A percentile compares a stretch with the other conserved stretches of the same genome.
Evolutionary conservation across 805 yeast species (phyloP).

Genomic region (Lipomyces orientalis): DNA sequence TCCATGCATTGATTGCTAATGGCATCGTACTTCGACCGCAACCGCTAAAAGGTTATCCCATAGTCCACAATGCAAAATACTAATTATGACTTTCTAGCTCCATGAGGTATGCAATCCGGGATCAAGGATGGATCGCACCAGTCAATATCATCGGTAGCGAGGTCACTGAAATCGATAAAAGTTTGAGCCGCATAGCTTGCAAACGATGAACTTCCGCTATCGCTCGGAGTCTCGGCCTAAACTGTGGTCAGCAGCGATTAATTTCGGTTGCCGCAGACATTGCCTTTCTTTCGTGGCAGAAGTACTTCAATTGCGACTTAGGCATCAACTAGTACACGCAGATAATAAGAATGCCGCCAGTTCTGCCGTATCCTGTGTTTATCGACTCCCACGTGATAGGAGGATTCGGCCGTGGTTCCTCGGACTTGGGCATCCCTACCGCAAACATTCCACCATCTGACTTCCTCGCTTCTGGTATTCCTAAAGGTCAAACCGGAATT

Average conservation of each 20-base stretch:
- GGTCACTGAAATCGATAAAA: not conserved
- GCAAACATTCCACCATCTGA: slow-evolving; percentile 36
- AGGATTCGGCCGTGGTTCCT: slow-evolving; percentile 95
- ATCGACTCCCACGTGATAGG: slow-evolving; percentile 56
- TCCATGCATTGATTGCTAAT: too few species aligned
- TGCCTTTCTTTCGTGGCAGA: not conserved
- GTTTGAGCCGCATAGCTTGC: not conserved
- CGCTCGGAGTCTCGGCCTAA: not conserved
- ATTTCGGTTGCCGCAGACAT: not conserved
- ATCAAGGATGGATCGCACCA: not conserved
- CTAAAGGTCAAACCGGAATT: slow-evolving; percentile 70
- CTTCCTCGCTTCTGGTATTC: slow-evolving; percentile 59
- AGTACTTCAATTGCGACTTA: not conserved
- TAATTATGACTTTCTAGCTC: too few species aligned
- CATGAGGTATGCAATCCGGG: not conserved
- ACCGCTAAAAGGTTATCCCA: too few species aligned
- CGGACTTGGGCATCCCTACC: slow-evolving; percentile 94
- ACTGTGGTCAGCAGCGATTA: not conserved
- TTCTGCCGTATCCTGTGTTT: slow-evolving; percentile 47
- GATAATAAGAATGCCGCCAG: slow-evolving; percentile 33
- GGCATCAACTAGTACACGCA: not conserved
- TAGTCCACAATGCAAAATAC: too few species aligned
- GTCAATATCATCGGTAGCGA: not conserved
- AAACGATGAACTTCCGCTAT: not conserved
- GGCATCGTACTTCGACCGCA: too few species aligned